Base-by-base conservation (phyloP, 768 basidiomycete genomes). In the Calocera viscosa region DNA sequence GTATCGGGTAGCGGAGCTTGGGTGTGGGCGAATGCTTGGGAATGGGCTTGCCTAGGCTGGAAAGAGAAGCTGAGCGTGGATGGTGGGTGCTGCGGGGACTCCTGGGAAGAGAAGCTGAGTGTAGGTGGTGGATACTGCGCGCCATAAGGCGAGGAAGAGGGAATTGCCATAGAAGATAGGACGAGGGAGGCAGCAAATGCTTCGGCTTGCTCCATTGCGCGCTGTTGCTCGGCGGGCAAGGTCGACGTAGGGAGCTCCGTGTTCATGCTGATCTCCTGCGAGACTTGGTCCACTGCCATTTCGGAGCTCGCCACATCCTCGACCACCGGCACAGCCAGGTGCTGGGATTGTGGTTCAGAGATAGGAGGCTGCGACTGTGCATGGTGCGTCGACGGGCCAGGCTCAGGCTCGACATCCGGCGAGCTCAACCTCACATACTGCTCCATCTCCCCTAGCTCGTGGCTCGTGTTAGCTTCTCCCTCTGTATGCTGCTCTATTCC, bases 361-460 rank as follows among this genome's bases (percentile, higher is more conserved):
- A 38, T 38, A 38, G 5, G 35, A 5, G 35, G 35, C 14, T 38
- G 35, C 14, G n/a, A n/a, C n/a, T 38, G 35, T 38, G 35, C 14
- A 38, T 47, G 7, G 8, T 3, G 43, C 7, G 3, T 24, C 19
- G 53, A 30, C 5, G 30, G 19, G 22, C 53, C 30, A 60, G 26
- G 2, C 2, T 60, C 53, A 2, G 14, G 24, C 26, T 60, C 53
- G 7, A 19, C 8, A 10, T 60, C 53, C 24, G 26, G 53, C 26
- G 53, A 60, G 30, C 53, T 60, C 7, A 60, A 26, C 53, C 53
- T 2, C 26, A 60, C 53, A 30, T 60, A 60, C 53, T 60, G 53
- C 53, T 60, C 53, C 53, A 60, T 60, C 53, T 60, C 53, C 26
- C 53, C 53, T 26, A 60, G 53, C 30, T 60, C 53, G 2, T 22